These are phyloP conservation scores for Penstemon davidsonii DNA, from an alignment of 257 asterid genomes.

Conservation along the genomic window DNA sequence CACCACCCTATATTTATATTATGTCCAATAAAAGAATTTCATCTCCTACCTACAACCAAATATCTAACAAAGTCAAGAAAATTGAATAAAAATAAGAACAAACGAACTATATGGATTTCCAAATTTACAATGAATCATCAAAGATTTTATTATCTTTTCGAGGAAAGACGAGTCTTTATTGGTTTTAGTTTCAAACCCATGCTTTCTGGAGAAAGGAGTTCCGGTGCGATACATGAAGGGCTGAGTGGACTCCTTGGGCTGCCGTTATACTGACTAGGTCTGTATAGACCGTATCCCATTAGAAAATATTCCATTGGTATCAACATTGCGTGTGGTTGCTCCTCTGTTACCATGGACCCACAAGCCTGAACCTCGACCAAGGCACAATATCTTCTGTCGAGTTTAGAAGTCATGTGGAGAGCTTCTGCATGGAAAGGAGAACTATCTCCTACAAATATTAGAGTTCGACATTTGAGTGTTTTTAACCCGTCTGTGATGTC, in stretches of 20 bases:
- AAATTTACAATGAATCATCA: background rate
- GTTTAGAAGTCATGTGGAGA: slow-evolving; percentile 64
- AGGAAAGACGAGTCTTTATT: slow-evolving; percentile 43
- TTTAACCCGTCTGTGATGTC: slow-evolving; percentile 52
- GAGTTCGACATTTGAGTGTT: slow-evolving; percentile 52
- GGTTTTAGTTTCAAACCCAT: slow-evolving; percentile 75
- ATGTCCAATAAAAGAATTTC: slow-evolving; percentile 13
- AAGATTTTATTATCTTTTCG: slow-evolving; percentile 1
- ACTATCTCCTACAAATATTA: slow-evolving; percentile 61
- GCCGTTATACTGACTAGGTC: slow-evolving; percentile 47
- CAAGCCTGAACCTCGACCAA: slow-evolving; percentile 74
- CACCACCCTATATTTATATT: background rate
- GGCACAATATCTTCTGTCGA: slow-evolving; percentile 64
- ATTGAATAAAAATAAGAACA: background rate
- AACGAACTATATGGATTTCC: slow-evolving; percentile 2
- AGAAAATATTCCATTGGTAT: slow-evolving; percentile 62
- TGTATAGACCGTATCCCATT: slow-evolving; percentile 60
- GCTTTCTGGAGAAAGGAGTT: slow-evolving; percentile 74
- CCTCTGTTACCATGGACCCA: slow-evolving; percentile 71
- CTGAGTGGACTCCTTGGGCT: slow-evolving; percentile 78
- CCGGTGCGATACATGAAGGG: slow-evolving; percentile 64
- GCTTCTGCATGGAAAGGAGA: slow-evolving; percentile 61
- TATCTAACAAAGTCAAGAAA: background rate
- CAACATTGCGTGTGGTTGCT: slow-evolving; percentile 69
- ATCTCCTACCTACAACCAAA: slow-evolving; percentile 18